Evolutionary conservation across 495 filamentous ascomycete genomes (phyloP), one percentile per base, ranked within the genome.

Genomic region (Aspergillus indologenus): DNA sequence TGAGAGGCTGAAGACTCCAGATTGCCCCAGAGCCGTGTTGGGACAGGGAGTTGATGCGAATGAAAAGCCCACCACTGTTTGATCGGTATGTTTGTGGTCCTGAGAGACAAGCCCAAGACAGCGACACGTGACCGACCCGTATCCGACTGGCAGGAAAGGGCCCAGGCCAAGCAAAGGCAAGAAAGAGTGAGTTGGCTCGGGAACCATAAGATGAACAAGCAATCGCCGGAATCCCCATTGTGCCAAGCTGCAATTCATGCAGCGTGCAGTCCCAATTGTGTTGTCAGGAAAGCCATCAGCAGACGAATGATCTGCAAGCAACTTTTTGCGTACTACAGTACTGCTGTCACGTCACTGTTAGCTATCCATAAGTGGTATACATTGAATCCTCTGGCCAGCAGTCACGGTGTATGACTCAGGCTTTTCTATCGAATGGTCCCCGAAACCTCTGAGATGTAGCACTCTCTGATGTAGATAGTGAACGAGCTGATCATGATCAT

Each of bases 121-220:
- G 43, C 45, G 14, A 52, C 58, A 61, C 58, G 58, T 61, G 58
- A 61, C 40, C 26, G 54, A 54, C 53, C 46, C 47, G 54, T 24
- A 56, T 21, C 58, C 58, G 49, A 50, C 53, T 29, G 22, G 50
- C 53, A 61, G 58, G 58, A 40, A 51, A 45, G 40, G n/a, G 34
- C 53, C 26, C 24, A 29, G 20, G n/a, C 18, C 34, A 34, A 31
- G 22, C 17, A 7, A 54, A 43, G 52, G 52, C 24, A 21, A 45
- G 20, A 29, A 26, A 45, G n/a, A n/a, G 34, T 29, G 7, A 26
- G 22, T 7, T 20, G 20, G 53, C 21, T 15, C 42, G 26, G 23
- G n/a, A 14, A 14, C 34, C 34, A 15, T 29, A 29, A 29, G 26
- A 29, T 9, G 26, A 55, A 24, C 22, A 45, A 23, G 22, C 53